Percentiles rank a stretch among this genome's conserved stretches.
Evolutionary conservation across 352 stramenopile species (phyloP).

Genomic region (Globisporangium splendens): DNA sequence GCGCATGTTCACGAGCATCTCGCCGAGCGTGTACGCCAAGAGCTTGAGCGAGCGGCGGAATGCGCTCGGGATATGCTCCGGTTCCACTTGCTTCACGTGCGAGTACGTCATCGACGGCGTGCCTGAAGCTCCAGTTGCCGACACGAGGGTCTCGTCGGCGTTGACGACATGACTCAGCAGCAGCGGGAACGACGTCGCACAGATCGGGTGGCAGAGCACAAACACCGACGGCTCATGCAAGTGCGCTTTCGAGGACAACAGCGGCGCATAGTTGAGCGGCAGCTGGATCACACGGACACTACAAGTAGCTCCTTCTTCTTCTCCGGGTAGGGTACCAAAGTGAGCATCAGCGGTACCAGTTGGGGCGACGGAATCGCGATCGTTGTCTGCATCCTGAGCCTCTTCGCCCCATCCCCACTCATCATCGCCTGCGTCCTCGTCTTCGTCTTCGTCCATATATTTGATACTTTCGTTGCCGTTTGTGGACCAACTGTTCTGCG

Average conservation of each 20-base stretch:
- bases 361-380: background rate
- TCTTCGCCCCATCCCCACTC: slow-evolving; percentile 59
- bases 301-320: background rate
- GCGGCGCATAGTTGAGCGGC: slow-evolving; percentile 48
- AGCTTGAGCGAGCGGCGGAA: slow-evolving; percentile 62
- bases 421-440: slow-evolving; percentile 15
- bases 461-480: background rate
- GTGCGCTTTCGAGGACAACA: slow-evolving; percentile 40
- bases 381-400: background rate
- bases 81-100: slow-evolving; percentile 62
- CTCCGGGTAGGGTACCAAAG: background rate
- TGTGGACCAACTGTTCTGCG: slow-evolving; percentile 5
- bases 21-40: slow-evolving; percentile 59
- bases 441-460: background rate
- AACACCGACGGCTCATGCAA: slow-evolving; percentile 61
- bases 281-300: slow-evolving; percentile 47
- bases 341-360: background rate
- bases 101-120: slow-evolving; percentile 25
- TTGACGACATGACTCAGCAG: slow-evolving; percentile 49
- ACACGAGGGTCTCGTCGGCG: background rate
- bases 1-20: slow-evolving; percentile 41
- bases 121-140: too few species aligned
- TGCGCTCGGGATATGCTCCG: slow-evolving; percentile 59
- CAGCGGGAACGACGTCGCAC: slow-evolving; percentile 65
- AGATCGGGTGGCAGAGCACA: slow-evolving; percentile 63